Base-by-base conservation (phyloP, 805 yeast species). In the Spathaspora sp. region DNA sequence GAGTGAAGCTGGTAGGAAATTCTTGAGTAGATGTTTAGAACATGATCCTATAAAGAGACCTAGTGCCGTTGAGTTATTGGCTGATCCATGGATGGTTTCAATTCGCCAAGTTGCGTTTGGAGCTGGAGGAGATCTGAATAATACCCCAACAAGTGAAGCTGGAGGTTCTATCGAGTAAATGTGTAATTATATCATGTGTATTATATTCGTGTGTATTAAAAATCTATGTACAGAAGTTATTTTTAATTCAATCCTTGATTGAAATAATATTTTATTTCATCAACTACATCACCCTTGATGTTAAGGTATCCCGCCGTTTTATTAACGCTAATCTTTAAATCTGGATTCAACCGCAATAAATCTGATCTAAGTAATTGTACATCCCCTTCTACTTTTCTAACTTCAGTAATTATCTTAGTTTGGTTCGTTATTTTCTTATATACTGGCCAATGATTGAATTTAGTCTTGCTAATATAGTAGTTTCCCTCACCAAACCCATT, bases 31-130 rank as follows among this genome's bases (percentile, higher is more conserved):
- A 56, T 89, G 97, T 66, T 75, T 94, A 56, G 88, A 87, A 54
- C 88, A 86, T 53, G 91, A 91, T 64, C 96, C 98, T 0, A 76
- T 75, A 44, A 81, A 81, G 65, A 80, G 99, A 56, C 84, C 89
- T 1, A 77, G 88, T 28, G 97, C 99, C 0, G 86, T 83, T 48
- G 97, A 90, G 59, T 75, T 94, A 48, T 70, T 93, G 57, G 80
- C 80, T 55, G 97, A 92, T 64, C 97, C 97, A 3, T 92, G 97
- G 97, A 86, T 91, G 50, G 79, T 80, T 44, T 81, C 82, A 38
- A 87, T 87, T 51, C 69, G 92, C 57, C 80, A 81, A 54, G 78
- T 82, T 50, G 92, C 92, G 0, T 87, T 87, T 63, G 87, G 75
- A 1, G 57, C 67, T 9, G 54, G 66, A 7, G 69, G 67, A 11